Evolutionary conservation across 2,329 filamentous ascomycete species (phyloP).

Genomic region (Colletotrichum gigasporum): DNA sequence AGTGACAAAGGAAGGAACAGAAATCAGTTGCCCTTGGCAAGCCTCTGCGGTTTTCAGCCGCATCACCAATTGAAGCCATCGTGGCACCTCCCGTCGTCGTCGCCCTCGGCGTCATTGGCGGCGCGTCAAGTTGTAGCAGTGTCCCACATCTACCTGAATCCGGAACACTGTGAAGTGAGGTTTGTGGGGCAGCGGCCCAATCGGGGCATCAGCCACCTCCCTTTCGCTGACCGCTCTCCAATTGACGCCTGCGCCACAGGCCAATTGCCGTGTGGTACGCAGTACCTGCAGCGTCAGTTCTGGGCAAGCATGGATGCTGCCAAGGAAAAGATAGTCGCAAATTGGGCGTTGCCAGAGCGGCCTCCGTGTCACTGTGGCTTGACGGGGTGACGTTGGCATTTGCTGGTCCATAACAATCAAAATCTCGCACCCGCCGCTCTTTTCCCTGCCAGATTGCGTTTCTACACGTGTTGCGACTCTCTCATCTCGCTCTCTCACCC

Average conservation of each 20-base stretch:
- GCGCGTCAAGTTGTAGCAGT: neutral
- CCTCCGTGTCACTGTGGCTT: conserved; percentile 15
- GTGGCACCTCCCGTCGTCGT: neutral
- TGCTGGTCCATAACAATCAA: conserved; percentile 20
- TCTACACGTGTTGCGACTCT: neutral
- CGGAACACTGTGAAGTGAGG: neutral
- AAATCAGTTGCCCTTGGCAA: neutral
- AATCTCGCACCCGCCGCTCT: conserved; percentile 2
- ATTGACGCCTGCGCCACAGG: conserved; percentile 3
- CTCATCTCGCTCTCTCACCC: neutral
- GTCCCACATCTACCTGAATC: conserved; percentile 10
- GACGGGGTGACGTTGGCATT: conserved; percentile 1
- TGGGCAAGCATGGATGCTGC: conserved; percentile 8
- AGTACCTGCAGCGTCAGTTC: neutral
- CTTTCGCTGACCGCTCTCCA: neutral
- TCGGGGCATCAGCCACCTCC: conserved; percentile 2
- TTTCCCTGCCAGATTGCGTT: neutral
- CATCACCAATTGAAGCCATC: neutral
- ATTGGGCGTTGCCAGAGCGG: neutral
- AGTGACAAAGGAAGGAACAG: neutral
- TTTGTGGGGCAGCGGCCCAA: neutral
- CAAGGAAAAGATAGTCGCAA: conserved; percentile 10
- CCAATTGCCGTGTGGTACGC: neutral
- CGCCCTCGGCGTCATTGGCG: too few species aligned
- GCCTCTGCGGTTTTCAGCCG: too few species aligned